Evolutionary conservation across 1,139 yeast species (phyloP), one percentile per base, ranked within the genome.

Genomic region (Arxiozyma slooffiae): DNA sequence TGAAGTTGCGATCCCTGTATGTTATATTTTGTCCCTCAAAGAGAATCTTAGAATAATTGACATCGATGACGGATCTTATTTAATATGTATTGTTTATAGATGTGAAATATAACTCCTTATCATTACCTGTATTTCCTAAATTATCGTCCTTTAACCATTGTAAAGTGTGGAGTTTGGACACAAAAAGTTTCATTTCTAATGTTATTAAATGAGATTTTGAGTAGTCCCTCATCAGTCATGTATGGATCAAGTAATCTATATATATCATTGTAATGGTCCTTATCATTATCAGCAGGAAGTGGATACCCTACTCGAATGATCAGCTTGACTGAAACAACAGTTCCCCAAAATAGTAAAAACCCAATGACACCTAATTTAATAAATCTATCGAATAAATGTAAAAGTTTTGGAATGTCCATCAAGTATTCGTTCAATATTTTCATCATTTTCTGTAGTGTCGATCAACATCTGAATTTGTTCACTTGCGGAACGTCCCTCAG

Each of bases 111-210:
- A 69, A 51, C 2, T 74, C 75, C 46, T 60, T 64, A 52, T 71
- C 75, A 1, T 47, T 48, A 7, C 20, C 30, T 45, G 61, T 52
- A 4, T 26, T 39, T 23, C 24, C 23, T 7, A 22, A 4, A 17
- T 46, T 48, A 1, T 66, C 59, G 20, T 77, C 77, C 47, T 71
- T 71, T 47, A 83, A 77, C 92, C 92, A 84, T 61, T 83, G 89
- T 22, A 84, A 69, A n/a, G 73, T 66, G 53, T 76, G 75, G 49
- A 60, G 67, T 23, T 68, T 67, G 0, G 88, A 81, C 0, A 61
- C 53, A 56, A 82, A n/a, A 82, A 1, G 75, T 69, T 1, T 77
- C 78, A 47, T 75, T 76, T 55, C 86, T 72, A 0, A 71, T 67
- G 48, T 68, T 62, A 1, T 64, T 63, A 51, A 75, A 72, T 0